Percentiles rank a stretch among this genome's conserved stretches.
phyloP scores from a whole-genome alignment of 768 basidiomycete species.

The Kwoniella heveanensis region DNA sequence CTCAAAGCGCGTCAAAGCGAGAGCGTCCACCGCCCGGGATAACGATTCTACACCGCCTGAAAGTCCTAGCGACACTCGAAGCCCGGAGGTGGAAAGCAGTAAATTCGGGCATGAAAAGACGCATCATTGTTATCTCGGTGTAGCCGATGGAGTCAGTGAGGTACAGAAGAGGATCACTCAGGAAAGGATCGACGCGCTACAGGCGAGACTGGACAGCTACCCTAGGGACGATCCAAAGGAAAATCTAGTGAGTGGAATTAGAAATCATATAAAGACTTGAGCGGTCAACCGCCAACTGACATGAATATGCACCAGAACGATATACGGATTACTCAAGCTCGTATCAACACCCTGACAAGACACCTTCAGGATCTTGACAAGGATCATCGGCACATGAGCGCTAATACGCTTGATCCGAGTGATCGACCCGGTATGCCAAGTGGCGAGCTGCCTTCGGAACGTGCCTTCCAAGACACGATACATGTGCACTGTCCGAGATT shows the following conservation, averaged over 20 bases:
- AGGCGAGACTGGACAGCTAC: conserved; percentile 16
- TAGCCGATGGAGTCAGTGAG: conserved; percentile 67
- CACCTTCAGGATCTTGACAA: conserved; percentile 7
- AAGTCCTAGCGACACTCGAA: background rate
- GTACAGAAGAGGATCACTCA: conserved; percentile 68
- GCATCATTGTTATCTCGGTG: conserved; percentile 77
- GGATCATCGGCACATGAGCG: conserved; percentile 3
- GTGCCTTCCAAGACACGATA: conserved; percentile 79
- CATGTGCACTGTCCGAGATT: conserved; percentile 85
- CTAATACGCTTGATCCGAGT: conserved; percentile 6
- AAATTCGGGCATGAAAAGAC: conserved; percentile 87
- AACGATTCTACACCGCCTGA: background rate
- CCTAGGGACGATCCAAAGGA: conserved; percentile 3
- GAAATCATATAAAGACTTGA: too few relatives aligned
- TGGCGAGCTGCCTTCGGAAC: conserved; percentile 62
- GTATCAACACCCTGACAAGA: conserved; percentile 7
- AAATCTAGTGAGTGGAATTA: conserved; percentile 3
- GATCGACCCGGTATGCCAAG: background rate
- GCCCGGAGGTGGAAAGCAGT: conserved; percentile 42
- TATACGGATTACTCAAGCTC: conserved; percentile 7
- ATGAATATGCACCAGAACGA: conserved; percentile 7
- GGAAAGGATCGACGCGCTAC: conserved; percentile 63
- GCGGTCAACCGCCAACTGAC: background rate
- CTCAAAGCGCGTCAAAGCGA: conserved; percentile 60
- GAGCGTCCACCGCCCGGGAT: conserved; percentile 19